These are phyloP conservation scores for Phlebiopsis flavidoalba DNA, from an alignment of 768 basidiomycete genomes.

Conservation along the genomic window DNA sequence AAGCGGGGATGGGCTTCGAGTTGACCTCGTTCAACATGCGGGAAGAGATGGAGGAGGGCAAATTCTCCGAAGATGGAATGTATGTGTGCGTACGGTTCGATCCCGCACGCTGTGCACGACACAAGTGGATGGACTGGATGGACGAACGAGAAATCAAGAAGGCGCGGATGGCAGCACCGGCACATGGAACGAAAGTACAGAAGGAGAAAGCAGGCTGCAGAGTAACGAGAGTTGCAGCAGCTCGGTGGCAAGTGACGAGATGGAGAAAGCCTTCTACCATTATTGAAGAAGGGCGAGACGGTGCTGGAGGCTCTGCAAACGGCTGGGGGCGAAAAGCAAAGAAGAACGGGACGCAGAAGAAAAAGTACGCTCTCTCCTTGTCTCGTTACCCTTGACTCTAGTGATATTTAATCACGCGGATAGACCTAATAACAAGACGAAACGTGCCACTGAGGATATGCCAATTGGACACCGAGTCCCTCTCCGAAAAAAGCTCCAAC, in stretches of 20 bases:
- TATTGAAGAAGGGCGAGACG: constrained; percentile 87
- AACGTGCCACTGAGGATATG: constrained; percentile 22
- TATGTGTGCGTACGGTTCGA: constrained; percentile 80
- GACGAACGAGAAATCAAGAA: constrained; percentile 82
- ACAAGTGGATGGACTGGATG: constrained; percentile 91
- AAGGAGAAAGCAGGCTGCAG: constrained; percentile 60
- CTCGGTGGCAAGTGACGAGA: constrained; percentile 57
- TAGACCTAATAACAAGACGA: constrained; percentile 30
- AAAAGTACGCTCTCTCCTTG: background rate
- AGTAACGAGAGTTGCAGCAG: constrained; percentile 68
- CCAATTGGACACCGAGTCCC: constrained; percentile 51
- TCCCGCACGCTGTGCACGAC: constrained; percentile 34
- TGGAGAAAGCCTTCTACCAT: constrained; percentile 66
- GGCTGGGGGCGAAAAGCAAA: constrained; percentile 72
- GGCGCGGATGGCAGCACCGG: constrained; percentile 70
- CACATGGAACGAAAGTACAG: constrained; percentile 70
- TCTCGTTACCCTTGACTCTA: background rate
- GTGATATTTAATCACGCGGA: constrained; percentile 13
- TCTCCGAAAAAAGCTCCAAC: constrained; percentile 15
- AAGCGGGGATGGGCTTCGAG: constrained; percentile 90
- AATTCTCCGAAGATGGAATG: constrained; percentile 90
- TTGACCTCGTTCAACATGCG: constrained; percentile 98
- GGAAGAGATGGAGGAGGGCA: constrained; percentile 97
- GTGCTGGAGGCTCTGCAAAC: constrained; percentile 84
- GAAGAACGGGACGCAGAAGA: constrained; percentile 27